Percentiles rank a stretch among this genome's conserved stretches.
Evolutionary conservation across 768 basidiomycete species (phyloP).

Genomic region (Phaffia australis): DNA sequence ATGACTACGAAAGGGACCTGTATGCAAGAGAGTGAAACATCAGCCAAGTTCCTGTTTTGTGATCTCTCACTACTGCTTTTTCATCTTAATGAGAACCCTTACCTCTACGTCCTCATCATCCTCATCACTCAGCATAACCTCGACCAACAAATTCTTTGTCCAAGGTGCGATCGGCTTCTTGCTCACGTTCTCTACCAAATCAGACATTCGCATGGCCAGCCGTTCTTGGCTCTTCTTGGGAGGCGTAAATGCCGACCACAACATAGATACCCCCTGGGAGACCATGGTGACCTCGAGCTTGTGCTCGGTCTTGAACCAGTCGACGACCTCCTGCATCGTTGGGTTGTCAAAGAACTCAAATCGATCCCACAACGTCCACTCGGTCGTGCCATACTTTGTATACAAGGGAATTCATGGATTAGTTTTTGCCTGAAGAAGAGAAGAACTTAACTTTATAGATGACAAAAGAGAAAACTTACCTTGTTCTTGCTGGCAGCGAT

Average conservation of each 20-base stretch:
- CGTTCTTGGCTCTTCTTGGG: constrained; percentile 92
- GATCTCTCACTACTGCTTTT: too few relatives aligned
- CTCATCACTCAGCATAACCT: constrained; percentile 88
- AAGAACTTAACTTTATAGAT: not conserved
- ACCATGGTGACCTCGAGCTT: constrained; percentile 86
- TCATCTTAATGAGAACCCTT: too few relatives aligned
- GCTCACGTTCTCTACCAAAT: constrained; percentile 82
- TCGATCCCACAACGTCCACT: constrained; percentile 98
- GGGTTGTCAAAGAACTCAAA: constrained; percentile 86
- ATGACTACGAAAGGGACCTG: constrained; percentile 25
- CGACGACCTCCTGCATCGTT: constrained; percentile 69
- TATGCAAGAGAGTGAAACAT: not conserved
- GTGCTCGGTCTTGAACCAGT: constrained; percentile 74
- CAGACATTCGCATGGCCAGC: constrained; percentile 76
- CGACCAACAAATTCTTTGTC: constrained; percentile 73
- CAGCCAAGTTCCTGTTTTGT: too few relatives aligned
- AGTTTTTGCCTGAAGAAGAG: not conserved
- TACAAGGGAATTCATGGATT: not conserved
- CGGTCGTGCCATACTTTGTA: constrained; percentile 57
- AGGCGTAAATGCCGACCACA: constrained; percentile 88
- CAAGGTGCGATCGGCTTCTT: constrained; percentile 84
- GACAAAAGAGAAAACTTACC: constrained; percentile 31
- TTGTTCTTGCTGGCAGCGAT: constrained; percentile 79
- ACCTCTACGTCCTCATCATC: constrained; percentile 51
- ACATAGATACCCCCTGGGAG: constrained; percentile 92